phyloP scores from a whole-genome alignment of 768 basidiomycete genomes.

The Pleurotus salmoneostramineus region DNA sequence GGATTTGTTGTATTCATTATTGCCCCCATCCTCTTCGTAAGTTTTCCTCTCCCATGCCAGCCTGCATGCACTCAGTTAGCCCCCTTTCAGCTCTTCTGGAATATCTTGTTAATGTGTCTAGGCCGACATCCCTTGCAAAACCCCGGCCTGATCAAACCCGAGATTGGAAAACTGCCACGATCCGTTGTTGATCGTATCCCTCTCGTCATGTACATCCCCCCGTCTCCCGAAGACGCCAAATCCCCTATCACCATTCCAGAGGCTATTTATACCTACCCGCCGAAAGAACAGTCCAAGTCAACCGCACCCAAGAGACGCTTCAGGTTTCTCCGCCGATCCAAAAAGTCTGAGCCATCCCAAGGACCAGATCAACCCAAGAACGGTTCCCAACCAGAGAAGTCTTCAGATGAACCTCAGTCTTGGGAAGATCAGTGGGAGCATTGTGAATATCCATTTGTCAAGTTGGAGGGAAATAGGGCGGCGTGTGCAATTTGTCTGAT shows the following conservation, averaged over 20 bases:
- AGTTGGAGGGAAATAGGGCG: slow-evolving; percentile 79
- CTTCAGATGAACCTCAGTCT: slow-evolving; percentile 30
- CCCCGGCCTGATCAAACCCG: slow-evolving; percentile 69
- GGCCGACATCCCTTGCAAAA: slow-evolving; percentile 79
- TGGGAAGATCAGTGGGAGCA: slow-evolving; percentile 83
- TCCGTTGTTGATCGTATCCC: slow-evolving; percentile 76
- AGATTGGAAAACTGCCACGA: slow-evolving; percentile 71
- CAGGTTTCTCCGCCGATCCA: slow-evolving; percentile 41
- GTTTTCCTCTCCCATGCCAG: slow-evolving; percentile 21
- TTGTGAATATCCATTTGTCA: slow-evolving; percentile 75
- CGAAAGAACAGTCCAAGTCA: slow-evolving; percentile 32
- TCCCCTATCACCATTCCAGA: slow-evolving; percentile 39
- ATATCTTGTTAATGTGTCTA: slow-evolving; percentile 71
- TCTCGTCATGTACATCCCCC: slow-evolving; percentile 81
- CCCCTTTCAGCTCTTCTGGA: slow-evolving; percentile 60
- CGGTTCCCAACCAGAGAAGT: slow-evolving; percentile 13
- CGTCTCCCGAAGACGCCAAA: slow-evolving; percentile 48
- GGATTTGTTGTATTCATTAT: slow-evolving; percentile 76
- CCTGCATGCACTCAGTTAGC: background rate
- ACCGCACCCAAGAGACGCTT: slow-evolving; percentile 42
- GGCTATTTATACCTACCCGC: slow-evolving; percentile 59
- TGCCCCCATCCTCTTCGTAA: slow-evolving; percentile 74
- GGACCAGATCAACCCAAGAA: slow-evolving; percentile 5
- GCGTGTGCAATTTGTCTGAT: slow-evolving; percentile 81
- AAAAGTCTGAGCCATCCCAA: slow-evolving; percentile 10